Evolutionary conservation across 768 basidiomycete genomes (phyloP).

Genomic region (Amanita jacksonii): DNA sequence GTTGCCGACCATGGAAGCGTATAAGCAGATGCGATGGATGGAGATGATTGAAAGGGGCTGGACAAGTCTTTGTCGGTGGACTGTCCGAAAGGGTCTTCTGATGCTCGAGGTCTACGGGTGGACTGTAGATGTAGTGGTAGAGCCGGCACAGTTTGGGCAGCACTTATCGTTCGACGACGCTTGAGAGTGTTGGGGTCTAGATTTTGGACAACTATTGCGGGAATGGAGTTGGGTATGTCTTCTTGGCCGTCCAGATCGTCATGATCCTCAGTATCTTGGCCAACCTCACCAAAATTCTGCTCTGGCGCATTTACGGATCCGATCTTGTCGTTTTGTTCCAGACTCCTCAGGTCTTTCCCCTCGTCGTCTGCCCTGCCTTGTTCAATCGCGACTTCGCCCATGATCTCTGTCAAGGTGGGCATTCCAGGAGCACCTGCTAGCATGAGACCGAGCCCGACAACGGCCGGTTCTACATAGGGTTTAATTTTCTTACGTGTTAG

Average conservation of each 20-base stretch:
- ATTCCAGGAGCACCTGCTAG: constrained; percentile 71
- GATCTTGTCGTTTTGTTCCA: constrained; percentile 36
- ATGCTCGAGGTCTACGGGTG: constrained; percentile 43
- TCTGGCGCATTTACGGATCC: constrained; percentile 10
- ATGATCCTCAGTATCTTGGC: constrained; percentile 30
- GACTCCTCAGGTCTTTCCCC: constrained; percentile 36
- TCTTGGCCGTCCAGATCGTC: constrained; percentile 24
- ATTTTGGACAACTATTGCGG: constrained; percentile 9
- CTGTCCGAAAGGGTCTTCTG: constrained; percentile 71
- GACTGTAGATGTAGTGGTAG: constrained; percentile 53
- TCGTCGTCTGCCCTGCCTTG: constrained; percentile 76
- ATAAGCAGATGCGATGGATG: constrained; percentile 45
- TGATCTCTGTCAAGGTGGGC: constrained; percentile 60
- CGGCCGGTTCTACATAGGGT: constrained; percentile 57
- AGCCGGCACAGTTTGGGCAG: constrained; percentile 67
- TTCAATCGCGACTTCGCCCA: constrained; percentile 80
- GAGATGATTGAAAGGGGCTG: constrained; percentile 62
- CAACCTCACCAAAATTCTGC: constrained; percentile 11
- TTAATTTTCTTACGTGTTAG: constrained; percentile 58
- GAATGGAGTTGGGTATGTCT: constrained; percentile 16
- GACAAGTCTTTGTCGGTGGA: constrained; percentile 35
- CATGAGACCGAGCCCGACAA: constrained; percentile 80
- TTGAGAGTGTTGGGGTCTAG: constrained; percentile 14
- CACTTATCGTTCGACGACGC: constrained; percentile 44
- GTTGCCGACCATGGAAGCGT: constrained; percentile 35